phyloP scores from a whole-genome alignment of 2,329 filamentous ascomycete genomes.

The Fusarium sp. region DNA sequence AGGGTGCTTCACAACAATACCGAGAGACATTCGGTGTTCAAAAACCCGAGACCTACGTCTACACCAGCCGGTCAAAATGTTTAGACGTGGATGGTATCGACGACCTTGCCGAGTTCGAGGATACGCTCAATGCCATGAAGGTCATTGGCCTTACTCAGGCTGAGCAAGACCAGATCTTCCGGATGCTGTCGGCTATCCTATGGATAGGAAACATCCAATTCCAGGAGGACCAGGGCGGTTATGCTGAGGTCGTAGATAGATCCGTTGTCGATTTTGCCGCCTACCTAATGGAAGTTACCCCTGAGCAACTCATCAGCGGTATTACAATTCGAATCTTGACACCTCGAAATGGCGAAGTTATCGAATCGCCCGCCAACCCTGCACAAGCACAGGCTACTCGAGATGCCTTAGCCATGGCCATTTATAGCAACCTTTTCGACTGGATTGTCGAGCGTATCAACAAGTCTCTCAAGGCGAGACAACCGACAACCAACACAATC shows the following conservation, averaged over 20 bases:
- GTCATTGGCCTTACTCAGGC: conserved; percentile 87
- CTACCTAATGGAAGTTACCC: conserved; percentile 89
- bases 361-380: conserved; percentile 83
- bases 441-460: conserved; percentile 98
- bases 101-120: conserved; percentile 86
- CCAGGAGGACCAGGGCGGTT: conserved; percentile 86
- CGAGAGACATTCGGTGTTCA: conserved; percentile 90
- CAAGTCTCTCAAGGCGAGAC: conserved; percentile 82
- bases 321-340: conserved; percentile 90
- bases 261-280: conserved; percentile 95
- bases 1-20: conserved; percentile 89
- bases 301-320: conserved; percentile 82
- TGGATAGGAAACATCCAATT: conserved; percentile 98
- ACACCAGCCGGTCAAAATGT: conserved; percentile 94
- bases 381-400: conserved; percentile 87
- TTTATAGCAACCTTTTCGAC: conserved; percentile 97
- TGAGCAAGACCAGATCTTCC: conserved; percentile 96
- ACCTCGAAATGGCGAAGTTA: conserved; percentile 72
- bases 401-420: conserved; percentile 92
- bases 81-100: conserved; percentile 95
- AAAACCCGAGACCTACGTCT: conserved; percentile 90
- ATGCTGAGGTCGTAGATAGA: conserved; percentile 86
- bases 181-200: conserved; percentile 89
- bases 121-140: conserved; percentile 94
- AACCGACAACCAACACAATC: conserved; percentile 82